Evolutionary conservation across 2,329 filamentous ascomycete species (phyloP).

Genomic region (Calonectria hongkongensis): DNA sequence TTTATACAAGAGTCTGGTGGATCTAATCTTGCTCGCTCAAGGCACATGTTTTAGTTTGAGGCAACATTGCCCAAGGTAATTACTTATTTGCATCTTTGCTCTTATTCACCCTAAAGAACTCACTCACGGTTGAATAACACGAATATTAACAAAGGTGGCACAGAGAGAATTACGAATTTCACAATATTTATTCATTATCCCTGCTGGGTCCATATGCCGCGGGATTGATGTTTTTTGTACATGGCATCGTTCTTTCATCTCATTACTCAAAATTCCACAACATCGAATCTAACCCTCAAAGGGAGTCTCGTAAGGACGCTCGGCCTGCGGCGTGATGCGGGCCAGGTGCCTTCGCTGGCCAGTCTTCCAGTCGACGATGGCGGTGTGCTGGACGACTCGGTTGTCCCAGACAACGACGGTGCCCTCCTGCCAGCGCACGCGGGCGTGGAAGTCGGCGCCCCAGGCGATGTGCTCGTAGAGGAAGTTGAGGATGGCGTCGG

Average conservation of each 20-base stretch:
- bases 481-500: slow-evolving; percentile 83
- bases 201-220: not conserved
- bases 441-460: slow-evolving; percentile 80
- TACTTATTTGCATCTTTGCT: not conserved
- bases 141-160: not conserved
- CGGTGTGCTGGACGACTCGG: slow-evolving; percentile 85
- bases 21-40: too few relatives aligned
- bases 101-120: not conserved
- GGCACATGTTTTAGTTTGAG: not conserved
- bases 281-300: slow-evolving; percentile 45
- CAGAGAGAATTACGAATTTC: not conserved
- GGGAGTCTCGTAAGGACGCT: slow-evolving; percentile 84
- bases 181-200: slow-evolving; percentile 17
- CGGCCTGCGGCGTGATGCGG: slow-evolving; percentile 88
- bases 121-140: not conserved
- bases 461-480: slow-evolving; percentile 74
- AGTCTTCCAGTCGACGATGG: slow-evolving; percentile 87
- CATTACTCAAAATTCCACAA: not conserved
- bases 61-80: not conserved
- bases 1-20: not conserved
- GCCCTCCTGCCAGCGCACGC: slow-evolving; percentile 85
- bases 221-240: slow-evolving; percentile 19
- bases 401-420: slow-evolving; percentile 94
- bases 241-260: slow-evolving; percentile 4
- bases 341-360: slow-evolving; percentile 87